phyloP scores from a whole-genome alignment of 352 stramenopile species.

The Phytopythium helicoides region DNA sequence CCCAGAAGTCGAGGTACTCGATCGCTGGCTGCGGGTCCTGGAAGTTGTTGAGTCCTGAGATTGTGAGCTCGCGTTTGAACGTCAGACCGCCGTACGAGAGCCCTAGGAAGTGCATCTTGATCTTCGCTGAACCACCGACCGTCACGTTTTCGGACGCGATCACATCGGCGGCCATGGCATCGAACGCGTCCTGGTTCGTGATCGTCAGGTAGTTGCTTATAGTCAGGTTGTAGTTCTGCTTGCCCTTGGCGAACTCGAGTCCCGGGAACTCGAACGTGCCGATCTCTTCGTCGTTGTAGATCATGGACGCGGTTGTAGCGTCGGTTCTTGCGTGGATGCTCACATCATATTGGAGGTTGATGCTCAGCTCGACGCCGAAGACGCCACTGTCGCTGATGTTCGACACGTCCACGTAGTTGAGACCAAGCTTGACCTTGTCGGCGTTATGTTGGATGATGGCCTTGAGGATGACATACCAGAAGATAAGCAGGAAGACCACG shows the following conservation, averaged over 20 bases:
- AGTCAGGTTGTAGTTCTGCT: conserved; percentile 54
- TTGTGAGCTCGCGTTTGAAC: conserved; percentile 38
- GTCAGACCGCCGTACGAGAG: conserved; percentile 47
- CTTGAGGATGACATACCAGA: conserved; percentile 56
- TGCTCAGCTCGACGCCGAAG: conserved; percentile 49
- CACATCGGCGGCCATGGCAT: conserved; percentile 32
- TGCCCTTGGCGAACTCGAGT: conserved; percentile 46
- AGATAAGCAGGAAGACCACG: conserved; percentile 47
- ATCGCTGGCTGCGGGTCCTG: conserved; percentile 33
- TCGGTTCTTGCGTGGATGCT: conserved; percentile 37
- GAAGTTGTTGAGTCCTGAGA: conserved; percentile 61
- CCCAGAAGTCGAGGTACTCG: conserved; percentile 51
- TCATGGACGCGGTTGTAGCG: conserved; percentile 39
- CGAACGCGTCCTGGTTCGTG: conserved; percentile 42
- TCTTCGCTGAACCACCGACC: conserved; percentile 26
- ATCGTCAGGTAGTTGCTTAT: conserved; percentile 32
- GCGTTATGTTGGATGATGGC: conserved; percentile 61
- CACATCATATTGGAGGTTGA: conserved; percentile 50
- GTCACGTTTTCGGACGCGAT: conserved; percentile 33
- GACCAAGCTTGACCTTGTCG: conserved; percentile 44
- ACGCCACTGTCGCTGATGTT: conserved; percentile 26
- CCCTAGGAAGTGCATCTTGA: conserved; percentile 46
- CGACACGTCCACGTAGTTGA: conserved; percentile 72
- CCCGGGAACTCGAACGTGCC: conserved; percentile 43
- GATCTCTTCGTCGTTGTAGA: conserved; percentile 43